phyloP scores from a whole-genome alignment of 768 basidiomycete genomes.

The Clavaria fumosa region DNA sequence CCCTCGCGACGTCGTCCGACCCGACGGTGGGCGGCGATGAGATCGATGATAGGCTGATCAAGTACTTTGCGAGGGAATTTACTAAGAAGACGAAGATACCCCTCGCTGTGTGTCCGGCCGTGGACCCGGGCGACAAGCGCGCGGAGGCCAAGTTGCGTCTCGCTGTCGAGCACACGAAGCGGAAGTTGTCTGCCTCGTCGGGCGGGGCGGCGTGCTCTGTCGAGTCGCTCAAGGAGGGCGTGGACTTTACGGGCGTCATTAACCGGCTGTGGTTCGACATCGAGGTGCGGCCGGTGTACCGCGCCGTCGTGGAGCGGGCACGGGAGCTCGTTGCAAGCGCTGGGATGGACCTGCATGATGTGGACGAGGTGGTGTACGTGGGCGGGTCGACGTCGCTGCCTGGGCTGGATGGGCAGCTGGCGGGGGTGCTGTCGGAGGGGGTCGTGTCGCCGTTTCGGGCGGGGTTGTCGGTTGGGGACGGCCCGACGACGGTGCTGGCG shows the following conservation, averaged over 20 bases:
- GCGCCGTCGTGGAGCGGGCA: conserved; percentile 34
- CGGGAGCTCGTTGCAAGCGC: conserved; percentile 35
- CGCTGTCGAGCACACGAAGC: conserved; percentile 89
- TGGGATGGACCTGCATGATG: conserved; percentile 43
- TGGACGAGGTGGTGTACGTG: conserved; percentile 71
- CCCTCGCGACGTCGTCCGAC: conserved; percentile 38
- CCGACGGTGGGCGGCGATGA: conserved; percentile 45
- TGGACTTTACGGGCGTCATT: conserved; percentile 64
- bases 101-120: conserved; percentile 46
- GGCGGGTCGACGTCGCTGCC: conserved; percentile 64
- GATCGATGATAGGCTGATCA: conserved; percentile 72
- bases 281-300: conserved; percentile 45
- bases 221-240: conserved; percentile 85
- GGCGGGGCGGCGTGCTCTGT: conserved; percentile 86
- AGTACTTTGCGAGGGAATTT: conserved; percentile 90
- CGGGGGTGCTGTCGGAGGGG: conserved; percentile 40
- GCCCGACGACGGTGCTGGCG: conserved; percentile 63
- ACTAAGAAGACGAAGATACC: conserved; percentile 85
- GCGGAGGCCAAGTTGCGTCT: conserved; percentile 89
- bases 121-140: conserved; percentile 49
- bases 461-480: conserved; percentile 56
- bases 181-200: conserved; percentile 74
- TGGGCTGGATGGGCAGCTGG: conserved; percentile 51
- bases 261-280: conserved; percentile 51
- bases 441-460: conserved; percentile 49